Evolutionary conservation across 106 monocot genomes (phyloP), one percentile per base, ranked within the genome.

Genomic region (Acanthochlamys bracteata): DNA sequence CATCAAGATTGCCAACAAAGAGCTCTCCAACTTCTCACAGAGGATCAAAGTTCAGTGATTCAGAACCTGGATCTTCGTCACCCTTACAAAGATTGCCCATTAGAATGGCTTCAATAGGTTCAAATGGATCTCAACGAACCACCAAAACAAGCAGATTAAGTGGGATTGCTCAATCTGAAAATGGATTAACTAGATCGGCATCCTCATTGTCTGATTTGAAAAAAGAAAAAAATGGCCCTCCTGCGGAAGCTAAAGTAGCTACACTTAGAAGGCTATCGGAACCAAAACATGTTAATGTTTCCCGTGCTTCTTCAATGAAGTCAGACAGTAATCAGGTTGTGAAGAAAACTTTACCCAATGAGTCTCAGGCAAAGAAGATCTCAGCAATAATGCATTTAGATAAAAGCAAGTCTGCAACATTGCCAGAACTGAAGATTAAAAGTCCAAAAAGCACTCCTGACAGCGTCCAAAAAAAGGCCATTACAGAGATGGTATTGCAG

Each of bases 361-460:
- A 75, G 40, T 19, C 74, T 66, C 87, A 82, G 45, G 62, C 26
- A 42, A 86, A 83, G 54, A 89, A 78, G 62, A 75, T 85, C 7
- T 74, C 85, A 67, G 86, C 72, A 65, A 81, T 93, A 57, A 55
- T 73, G 71, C 89, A 85, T 47, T 73, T 83, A 47, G 85, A 85
- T 59, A 79, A 82, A 66, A 78, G 73, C 13, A 93, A 86, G 79
- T 93, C 79, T 60, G 86, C 80, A 72, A 79, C 83, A 42, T 45
- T 83, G 21, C 93, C 80, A 11, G 89, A 85, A 60, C 53, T 89
- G 73, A 89, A 78, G 68, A 63, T 86, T 61, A 85, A 41, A 71
- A 39, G 65, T 68, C 25, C 68, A 19, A 70, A 40, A 69, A 73
- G 23, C 43, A 39, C 73, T 66, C 53, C 64, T 9, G 62, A 63